Conservation (phyloP, 2,329 filamentous ascomycete species). For the Aureobasidium sp. region DNA sequence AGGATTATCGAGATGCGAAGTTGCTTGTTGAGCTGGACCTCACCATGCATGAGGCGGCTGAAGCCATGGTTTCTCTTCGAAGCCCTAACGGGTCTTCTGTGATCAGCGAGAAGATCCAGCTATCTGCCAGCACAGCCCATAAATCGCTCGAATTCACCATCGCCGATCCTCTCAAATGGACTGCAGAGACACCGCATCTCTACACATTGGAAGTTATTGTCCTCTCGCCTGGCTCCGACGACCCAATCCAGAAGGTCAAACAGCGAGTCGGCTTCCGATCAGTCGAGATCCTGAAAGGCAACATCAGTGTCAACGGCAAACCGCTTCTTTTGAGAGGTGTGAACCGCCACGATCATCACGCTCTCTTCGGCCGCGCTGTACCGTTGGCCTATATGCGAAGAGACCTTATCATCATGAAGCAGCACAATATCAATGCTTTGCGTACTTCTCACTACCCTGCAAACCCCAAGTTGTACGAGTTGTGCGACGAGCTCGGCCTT, state of each 20-base stretch:
- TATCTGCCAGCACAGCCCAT: constrained; percentile 23
- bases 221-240: constrained; percentile 27
- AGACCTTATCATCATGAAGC: constrained; percentile 63
- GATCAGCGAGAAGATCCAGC: constrained; percentile 23
- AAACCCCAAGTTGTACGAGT: constrained; percentile 52
- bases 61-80: constrained; percentile 1
- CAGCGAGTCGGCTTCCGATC: constrained; percentile 58
- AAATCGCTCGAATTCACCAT: constrained; percentile 30
- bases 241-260: constrained; percentile 34
- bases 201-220: constrained; percentile 43
- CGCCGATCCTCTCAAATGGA: constrained; percentile 56
- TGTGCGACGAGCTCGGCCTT: constrained; percentile 59
- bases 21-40: constrained; percentile 42
- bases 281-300: constrained; percentile 54
- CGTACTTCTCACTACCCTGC: constrained; percentile 63
- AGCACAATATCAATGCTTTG: constrained; percentile 63
- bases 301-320: constrained; percentile 57
- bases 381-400: constrained; percentile 54
- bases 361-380: constrained; percentile 54
- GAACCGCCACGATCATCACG: constrained; percentile 67
- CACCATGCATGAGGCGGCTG: constrained; percentile 32
- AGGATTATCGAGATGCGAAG: constrained; percentile 44
- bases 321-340: constrained; percentile 56
- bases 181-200: constrained; percentile 58
- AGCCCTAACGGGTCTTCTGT: neutral